Evolutionary conservation across 2,329 filamentous ascomycete genomes (phyloP).

Genomic region (Trichoderma gracile): DNA sequence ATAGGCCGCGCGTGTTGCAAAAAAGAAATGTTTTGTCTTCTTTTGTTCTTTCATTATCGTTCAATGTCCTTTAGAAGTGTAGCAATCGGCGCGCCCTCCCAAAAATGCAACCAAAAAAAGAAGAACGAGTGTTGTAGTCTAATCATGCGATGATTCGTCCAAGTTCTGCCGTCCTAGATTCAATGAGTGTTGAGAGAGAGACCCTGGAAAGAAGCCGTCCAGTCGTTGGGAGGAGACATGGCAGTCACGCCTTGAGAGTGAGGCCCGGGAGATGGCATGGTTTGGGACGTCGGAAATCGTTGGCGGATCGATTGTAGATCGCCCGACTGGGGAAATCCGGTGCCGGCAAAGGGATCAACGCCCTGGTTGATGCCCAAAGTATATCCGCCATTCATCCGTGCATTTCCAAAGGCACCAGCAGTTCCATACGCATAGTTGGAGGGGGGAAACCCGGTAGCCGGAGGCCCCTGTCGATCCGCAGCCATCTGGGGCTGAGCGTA

Average conservation of each 20-base stretch:
- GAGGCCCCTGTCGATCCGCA: conserved; percentile 45
- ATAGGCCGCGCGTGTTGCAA: conserved; percentile 6
- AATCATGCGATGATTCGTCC: conserved; percentile 18
- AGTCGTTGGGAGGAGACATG: conserved; percentile 56
- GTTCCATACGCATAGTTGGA: conserved; percentile 42
- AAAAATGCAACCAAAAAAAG: neutral
- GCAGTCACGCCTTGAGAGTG: conserved; percentile 44
- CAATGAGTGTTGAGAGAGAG: conserved; percentile 68
- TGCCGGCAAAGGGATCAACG: conserved; percentile 36
- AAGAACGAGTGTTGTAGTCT: conserved; percentile 20
- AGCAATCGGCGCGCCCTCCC: neutral
- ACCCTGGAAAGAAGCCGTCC: conserved; percentile 66
- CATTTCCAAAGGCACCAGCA: conserved; percentile 39
- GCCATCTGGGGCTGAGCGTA: conserved; percentile 46
- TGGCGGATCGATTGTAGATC: conserved; percentile 51
- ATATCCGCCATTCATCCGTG: conserved; percentile 36
- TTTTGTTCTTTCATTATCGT: conserved; percentile 24
- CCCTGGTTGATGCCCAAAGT: conserved; percentile 34
- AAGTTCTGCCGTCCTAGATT: conserved; percentile 25
- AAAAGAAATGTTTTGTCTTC: conserved; percentile 24
- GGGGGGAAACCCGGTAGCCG: conserved; percentile 40
- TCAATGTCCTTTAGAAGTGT: conserved; percentile 12
- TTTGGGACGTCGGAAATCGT: conserved; percentile 48
- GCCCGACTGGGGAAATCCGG: conserved; percentile 39
- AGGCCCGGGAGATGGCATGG: conserved; percentile 39